Base-by-base conservation (phyloP, 2,329 filamentous ascomycete genomes). In the Colletotrichum chrysophilum region DNA sequence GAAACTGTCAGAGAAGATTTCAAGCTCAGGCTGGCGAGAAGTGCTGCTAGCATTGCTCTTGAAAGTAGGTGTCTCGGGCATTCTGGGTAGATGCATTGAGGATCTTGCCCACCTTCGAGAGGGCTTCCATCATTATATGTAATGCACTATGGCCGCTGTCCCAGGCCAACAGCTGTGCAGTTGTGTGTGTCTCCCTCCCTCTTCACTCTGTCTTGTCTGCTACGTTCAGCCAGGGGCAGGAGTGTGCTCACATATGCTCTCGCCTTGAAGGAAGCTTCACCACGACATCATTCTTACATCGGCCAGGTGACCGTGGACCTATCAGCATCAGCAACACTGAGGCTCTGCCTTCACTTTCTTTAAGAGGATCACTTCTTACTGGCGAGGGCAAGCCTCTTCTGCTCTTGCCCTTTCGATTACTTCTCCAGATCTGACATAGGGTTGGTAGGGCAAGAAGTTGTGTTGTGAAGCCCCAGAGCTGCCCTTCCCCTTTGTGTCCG, bases 1-100 rank as follows among this genome's bases (percentile, higher is more conserved):
- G 80, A 66, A 69, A 85, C 84, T 81, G 82, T 82, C 67, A 80
- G 76, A 79, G 75, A 82, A 81, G 75, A 81, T 83, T 78, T 80
- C 78, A 80, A 75, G 43, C 70, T 68, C 56, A 65, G 76, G 58
- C 62, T 72, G 48, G 58, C 75, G n/a, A 61, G 16, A 60, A 14
- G 2, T 18, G 16, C 26, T 24, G 64, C 77, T 48, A 62, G 66
- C 64, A 70, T 71, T 62, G 74, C 69, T 74, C 55, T 24, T 60
- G 14, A 58, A 68, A 62, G 28, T 32, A n/a, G 52, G 24, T 77
- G 76, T 75, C 75, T 78, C 68, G 76, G 75, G 70, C 32, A 30
- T 48, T 36, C 66, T 78, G 79, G 80, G 71, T 74, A 72, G 77
- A 77, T 77, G 78, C 76, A 80, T 64, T 64, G 30, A 21, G 52